Evolutionary conservation across 805 yeast species (phyloP).

Genomic region (Pichia gijzeniarum): DNA sequence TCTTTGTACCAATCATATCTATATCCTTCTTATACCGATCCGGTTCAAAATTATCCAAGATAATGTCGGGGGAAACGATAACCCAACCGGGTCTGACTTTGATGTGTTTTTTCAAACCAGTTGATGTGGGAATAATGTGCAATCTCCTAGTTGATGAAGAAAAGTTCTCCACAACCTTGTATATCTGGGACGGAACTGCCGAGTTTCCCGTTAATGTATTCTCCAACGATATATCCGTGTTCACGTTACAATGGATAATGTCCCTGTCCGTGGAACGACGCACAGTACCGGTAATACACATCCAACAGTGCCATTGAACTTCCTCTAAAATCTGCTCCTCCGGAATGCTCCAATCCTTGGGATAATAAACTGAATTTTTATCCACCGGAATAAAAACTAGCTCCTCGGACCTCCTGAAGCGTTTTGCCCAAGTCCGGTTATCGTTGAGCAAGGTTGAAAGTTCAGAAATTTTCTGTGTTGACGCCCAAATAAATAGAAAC

Average conservation of each 20-base stretch:
- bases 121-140: slow-evolving; percentile 73
- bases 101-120: slow-evolving; percentile 60
- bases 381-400: slow-evolving; percentile 74
- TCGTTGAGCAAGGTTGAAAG: slow-evolving; percentile 42
- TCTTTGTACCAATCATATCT: slow-evolving; percentile 40
- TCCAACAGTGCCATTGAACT: slow-evolving; percentile 95
- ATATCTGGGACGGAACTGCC: slow-evolving; percentile 69
- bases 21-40: slow-evolving; percentile 39
- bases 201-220: slow-evolving; percentile 34
- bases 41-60: slow-evolving; percentile 63
- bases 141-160: slow-evolving; percentile 74
- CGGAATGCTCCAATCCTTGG: slow-evolving; percentile 40
- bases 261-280: slow-evolving; percentile 78
- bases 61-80: slow-evolving; percentile 74
- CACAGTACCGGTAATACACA: slow-evolving; percentile 95
- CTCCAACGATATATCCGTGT: slow-evolving; percentile 81
- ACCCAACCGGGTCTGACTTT: slow-evolving; percentile 86
- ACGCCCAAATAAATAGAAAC: slow-evolving; percentile 81
- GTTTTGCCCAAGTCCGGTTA: slow-evolving; percentile 39
- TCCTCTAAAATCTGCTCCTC: slow-evolving; percentile 52
- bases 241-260: slow-evolving; percentile 85
- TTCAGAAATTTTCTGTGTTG: slow-evolving; percentile 64
- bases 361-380: slow-evolving; percentile 58
- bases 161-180: slow-evolving; percentile 82
- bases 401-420: slow-evolving; percentile 86